phyloP scores from a whole-genome alignment of 495 filamentous ascomycete species.

The Trichoderma orchidacearum region DNA sequence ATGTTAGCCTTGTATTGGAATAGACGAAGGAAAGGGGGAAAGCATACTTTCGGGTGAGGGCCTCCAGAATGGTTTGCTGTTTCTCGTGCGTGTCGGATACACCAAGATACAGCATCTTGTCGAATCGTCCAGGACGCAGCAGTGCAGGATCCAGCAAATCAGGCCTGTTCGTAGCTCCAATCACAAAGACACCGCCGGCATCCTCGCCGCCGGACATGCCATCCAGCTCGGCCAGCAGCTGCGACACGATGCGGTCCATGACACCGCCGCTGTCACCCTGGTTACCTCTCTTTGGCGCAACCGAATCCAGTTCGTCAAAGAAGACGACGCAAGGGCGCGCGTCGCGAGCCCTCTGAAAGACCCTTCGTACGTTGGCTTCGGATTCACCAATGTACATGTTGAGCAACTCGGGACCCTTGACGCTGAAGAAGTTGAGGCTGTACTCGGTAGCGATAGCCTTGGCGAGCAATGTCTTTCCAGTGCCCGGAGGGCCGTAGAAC shows the following conservation, averaged over 20 bases:
- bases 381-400: slow-evolving; percentile 99
- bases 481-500: slow-evolving; percentile 95
- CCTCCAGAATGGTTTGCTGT: slow-evolving; percentile 87
- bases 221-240: slow-evolving; percentile 88
- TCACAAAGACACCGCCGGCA: slow-evolving; percentile 85
- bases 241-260: slow-evolving; percentile 96
- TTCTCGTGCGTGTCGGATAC: slow-evolving; percentile 95
- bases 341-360: slow-evolving; percentile 90
- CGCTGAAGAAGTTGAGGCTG: slow-evolving; percentile 96
- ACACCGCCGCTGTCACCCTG: slow-evolving; percentile 97
- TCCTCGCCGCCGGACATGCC: slow-evolving; percentile 93
- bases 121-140: slow-evolving; percentile 83
- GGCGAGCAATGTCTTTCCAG: slow-evolving; percentile 90
- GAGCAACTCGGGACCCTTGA: slow-evolving; percentile 92
- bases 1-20: slow-evolving; percentile 7
- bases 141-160: slow-evolving; percentile 88
- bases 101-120: slow-evolving; percentile 97
- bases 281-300: slow-evolving; percentile 93
- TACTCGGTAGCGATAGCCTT: slow-evolving; percentile 98
- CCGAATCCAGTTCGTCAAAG: slow-evolving; percentile 95
- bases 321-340: slow-evolving; percentile 97
- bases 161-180: slow-evolving; percentile 90
- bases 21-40: background rate
- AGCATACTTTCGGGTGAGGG: slow-evolving; percentile 77
- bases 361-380: slow-evolving; percentile 90